Evolutionary conservation across 2,329 filamentous ascomycete species (phyloP).

Genomic region (Alternaria consortialis): DNA sequence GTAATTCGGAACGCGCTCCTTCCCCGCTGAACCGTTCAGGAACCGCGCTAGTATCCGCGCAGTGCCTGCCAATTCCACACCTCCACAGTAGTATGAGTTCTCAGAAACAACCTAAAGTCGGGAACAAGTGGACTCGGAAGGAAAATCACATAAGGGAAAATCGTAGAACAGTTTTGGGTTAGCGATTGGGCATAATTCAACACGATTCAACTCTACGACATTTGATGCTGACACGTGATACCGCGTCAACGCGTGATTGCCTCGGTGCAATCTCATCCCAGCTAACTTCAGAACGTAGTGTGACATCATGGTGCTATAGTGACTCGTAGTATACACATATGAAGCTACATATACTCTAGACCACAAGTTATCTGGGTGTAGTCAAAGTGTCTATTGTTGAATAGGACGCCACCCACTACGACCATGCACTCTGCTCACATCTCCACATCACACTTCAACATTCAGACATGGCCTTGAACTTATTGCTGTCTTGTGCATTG

Average conservation of each 20-base stretch:
- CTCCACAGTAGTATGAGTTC: neutral
- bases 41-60: constrained; percentile 17
- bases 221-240: constrained; percentile 17
- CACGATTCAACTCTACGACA: neutral
- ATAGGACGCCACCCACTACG: neutral
- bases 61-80: neutral
- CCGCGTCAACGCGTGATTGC: constrained; percentile 19
- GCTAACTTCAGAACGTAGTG: neutral
- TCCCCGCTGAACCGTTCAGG: constrained; percentile 24
- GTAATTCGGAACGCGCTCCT: constrained; percentile 30
- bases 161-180: neutral
- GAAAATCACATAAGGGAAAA: neutral
- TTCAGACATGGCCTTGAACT: neutral
- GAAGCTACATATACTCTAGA: neutral
- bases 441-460: neutral
- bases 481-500: neutral
- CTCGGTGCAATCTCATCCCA: neutral
- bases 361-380: too few relatives aligned
- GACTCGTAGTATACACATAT: neutral
- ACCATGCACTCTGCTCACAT: neutral
- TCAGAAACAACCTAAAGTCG: neutral
- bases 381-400: neutral
- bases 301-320: neutral
- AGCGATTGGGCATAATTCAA: too few relatives aligned
- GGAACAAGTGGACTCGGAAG: neutral